Conservation (phyloP, 2,329 filamentous ascomycete genomes). For the Colletotrichum sp. region DNA sequence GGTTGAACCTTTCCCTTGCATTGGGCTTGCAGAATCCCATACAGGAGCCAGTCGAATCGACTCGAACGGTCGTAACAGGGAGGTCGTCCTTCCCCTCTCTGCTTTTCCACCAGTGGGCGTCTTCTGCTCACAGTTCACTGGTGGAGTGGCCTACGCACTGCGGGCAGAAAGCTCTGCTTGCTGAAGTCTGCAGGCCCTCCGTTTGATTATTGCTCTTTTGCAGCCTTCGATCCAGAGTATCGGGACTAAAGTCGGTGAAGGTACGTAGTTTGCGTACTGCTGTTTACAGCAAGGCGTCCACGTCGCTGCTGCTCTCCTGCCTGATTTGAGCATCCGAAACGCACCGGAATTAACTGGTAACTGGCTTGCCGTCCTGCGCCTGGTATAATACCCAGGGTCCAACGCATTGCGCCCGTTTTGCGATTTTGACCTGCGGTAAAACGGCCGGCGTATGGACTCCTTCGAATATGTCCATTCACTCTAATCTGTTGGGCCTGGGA, state of each 20-base stretch:
- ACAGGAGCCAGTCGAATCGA: not conserved
- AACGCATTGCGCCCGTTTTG: constrained; percentile 3
- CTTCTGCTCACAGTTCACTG: not conserved
- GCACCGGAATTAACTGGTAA: not conserved
- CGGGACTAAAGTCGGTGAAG: constrained; percentile 20
- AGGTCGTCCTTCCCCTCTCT: not conserved
- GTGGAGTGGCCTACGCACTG: not conserved
- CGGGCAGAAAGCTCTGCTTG: not conserved
- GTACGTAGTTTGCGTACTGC: not conserved
- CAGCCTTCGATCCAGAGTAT: constrained; percentile 11
- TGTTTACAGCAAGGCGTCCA: not conserved
- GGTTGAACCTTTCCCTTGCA: constrained; percentile 17
- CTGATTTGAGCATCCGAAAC: constrained; percentile 6
- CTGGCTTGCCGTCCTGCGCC: not conserved
- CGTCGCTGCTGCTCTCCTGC: constrained; percentile 9
- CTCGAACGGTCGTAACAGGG: not conserved
- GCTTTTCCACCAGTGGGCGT: constrained; percentile 16
- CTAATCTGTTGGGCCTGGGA: not conserved
- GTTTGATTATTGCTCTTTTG: not conserved
- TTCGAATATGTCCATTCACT: not conserved
- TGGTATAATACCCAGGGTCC: not conserved
- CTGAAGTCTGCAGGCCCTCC: not conserved
- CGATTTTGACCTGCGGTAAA: not conserved
- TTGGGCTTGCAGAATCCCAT: not conserved
- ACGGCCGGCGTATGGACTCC: not conserved